phyloP scores from a whole-genome alignment of 2,329 filamentous ascomycete species.

The Diaporthe citri region DNA sequence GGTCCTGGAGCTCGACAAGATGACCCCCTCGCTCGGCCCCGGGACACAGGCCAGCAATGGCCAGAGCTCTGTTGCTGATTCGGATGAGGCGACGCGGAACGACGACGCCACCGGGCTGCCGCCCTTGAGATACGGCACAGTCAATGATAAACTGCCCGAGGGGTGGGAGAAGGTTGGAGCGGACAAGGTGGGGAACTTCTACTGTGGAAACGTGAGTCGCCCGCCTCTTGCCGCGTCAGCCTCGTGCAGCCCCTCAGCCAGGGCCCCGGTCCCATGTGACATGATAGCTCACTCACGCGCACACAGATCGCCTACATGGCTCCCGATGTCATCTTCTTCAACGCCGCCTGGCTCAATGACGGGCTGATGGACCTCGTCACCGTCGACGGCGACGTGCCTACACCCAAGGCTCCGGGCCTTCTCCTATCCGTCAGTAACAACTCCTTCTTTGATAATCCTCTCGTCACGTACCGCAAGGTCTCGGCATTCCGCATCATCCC shows the following conservation, averaged over 20 bases:
- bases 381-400: conserved; percentile 80
- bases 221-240: background rate
- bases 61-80: conserved; percentile 27
- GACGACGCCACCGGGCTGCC: conserved; percentile 71
- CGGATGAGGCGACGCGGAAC: conserved; percentile 39
- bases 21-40: conserved; percentile 41
- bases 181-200: conserved; percentile 90
- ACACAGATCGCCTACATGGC: conserved; percentile 89
- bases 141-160: conserved; percentile 80
- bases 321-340: conserved; percentile 87
- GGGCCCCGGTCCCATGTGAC: background rate
- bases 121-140: conserved; percentile 80
- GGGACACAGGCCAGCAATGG: conserved; percentile 38
- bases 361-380: conserved; percentile 88
- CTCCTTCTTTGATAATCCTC: conserved; percentile 82
- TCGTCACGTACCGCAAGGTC: conserved; percentile 86
- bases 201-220: conserved; percentile 82
- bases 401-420: conserved; percentile 75
- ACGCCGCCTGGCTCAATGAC: conserved; percentile 84
- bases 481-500: conserved; percentile 89
- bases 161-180: conserved; percentile 82
- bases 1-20: conserved; percentile 25
- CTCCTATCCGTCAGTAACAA: conserved; percentile 79
- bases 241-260: background rate
- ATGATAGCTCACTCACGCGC: background rate